Percentiles rank a stretch among this genome's conserved stretches.
phyloP scores from a whole-genome alignment of 148 eudicot genomes.

The Heliamphora exappendiculata region DNA sequence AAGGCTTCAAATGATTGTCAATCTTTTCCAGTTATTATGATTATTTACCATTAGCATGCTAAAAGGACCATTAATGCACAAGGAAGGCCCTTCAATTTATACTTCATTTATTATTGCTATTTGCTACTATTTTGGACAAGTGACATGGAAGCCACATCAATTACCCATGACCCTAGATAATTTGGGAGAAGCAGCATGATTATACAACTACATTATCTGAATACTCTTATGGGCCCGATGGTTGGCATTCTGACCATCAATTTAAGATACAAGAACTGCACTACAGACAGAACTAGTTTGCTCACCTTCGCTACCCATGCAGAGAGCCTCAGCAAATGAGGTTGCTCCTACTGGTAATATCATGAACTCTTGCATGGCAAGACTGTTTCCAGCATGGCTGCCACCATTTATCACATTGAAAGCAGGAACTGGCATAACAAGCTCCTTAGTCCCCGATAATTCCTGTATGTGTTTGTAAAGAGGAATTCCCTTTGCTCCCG shows the following conservation, averaged over 20 bases:
- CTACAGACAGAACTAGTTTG: background rate
- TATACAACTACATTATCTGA: background rate
- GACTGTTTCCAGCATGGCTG: slow-evolving; percentile 95
- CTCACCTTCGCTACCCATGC: slow-evolving; percentile 97
- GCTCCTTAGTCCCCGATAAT: slow-evolving; percentile 85
- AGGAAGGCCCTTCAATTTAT: background rate
- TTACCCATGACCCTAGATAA: background rate
- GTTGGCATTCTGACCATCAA: background rate
- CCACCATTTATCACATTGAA: slow-evolving; percentile 99
- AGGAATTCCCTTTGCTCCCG: slow-evolving; percentile 83
- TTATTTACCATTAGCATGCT: background rate
- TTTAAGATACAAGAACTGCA: background rate
- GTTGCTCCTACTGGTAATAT: slow-evolving; percentile 89
- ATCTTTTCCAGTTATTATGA: background rate
- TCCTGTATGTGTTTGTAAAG: slow-evolving; percentile 96
- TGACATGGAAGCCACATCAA: background rate
- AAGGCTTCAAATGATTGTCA: background rate
- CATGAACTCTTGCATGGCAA: slow-evolving; percentile 99
- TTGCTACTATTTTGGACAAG: background rate
- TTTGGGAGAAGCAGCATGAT: background rate
- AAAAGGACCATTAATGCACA: background rate
- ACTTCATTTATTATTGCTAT: background rate
- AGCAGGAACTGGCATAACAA: slow-evolving; percentile 99
- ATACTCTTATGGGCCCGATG: background rate
- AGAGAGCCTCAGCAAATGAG: slow-evolving; percentile 85